Evolutionary conservation across 1,284 basidiomycete species (phyloP), one percentile per base, ranked within the genome.

Genomic region (Pyrrhoderma noxium): DNA sequence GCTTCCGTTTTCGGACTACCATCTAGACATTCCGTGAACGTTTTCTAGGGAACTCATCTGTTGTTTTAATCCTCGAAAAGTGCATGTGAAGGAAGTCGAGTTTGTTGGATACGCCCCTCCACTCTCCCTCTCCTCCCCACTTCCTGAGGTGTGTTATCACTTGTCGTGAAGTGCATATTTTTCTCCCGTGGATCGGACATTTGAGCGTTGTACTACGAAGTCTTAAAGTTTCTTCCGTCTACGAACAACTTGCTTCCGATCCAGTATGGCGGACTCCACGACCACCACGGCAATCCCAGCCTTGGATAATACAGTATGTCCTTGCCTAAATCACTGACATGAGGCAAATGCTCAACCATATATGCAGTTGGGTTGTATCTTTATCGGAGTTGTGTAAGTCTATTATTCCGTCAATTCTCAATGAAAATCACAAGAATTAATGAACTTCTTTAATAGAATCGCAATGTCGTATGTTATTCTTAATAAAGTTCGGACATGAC

Each of bases 301-400:
- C 16, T 35, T 55, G 25, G 49, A 55, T 49, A 51, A 55, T 45
- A 55, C 53, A 7, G 49, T 55, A 27, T 16, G 53, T 36, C 16
- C 36, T 2, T 23, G 14, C 14, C 19, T 18, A 1, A 8, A 25
- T 9, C 1, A 14, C 22, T 18, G 16, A 16, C 21, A 35, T 51
- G 19, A 45, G 11, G 13, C 18, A 27, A 21, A 5, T 16, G 27
- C 31, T 23, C 16, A 31, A 31, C 11, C 27, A 31, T 5, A 31
- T 16, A 16, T 8, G 25, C 19, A 54, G 53, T 42, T 52, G 54
- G 54, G 54, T 18, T 50, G 38, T 18, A 38, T 56, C 2, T 56
- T 52, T 47, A 11, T 56, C 18, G 54, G 50, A 35, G 46, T 52
- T 14, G 19, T 56, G 51, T 55, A 16, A 44, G 54, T 55, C 2